Conservation (phyloP, 768 basidiomycete genomes). For the Candolleomyces eurysporus region DNA sequence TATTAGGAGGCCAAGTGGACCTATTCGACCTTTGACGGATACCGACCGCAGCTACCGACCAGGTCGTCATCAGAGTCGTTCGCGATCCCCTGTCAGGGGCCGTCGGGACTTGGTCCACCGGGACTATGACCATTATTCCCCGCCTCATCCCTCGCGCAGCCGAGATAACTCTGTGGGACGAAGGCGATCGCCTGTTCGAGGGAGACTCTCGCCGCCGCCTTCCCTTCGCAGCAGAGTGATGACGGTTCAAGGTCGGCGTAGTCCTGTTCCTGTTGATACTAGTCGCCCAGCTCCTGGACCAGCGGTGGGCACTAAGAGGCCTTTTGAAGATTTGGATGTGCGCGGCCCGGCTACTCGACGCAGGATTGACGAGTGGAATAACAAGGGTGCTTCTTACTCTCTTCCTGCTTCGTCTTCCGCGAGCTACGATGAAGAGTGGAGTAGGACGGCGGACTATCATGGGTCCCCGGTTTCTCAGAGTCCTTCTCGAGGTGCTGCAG, state of each 20-base stretch:
- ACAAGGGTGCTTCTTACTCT: not conserved
- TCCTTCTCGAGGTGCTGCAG: too few relatives aligned
- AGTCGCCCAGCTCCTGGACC: not conserved
- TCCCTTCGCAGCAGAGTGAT: not conserved
- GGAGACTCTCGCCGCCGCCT: not conserved
- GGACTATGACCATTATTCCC: not conserved
- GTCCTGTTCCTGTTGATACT: not conserved
- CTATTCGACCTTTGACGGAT: not conserved
- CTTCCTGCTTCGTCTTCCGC: not conserved
- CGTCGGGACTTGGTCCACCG: not conserved
- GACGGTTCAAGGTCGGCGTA: not conserved
- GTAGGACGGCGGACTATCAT: not conserved
- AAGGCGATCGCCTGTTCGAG: not conserved
- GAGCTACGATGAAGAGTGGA: not conserved
- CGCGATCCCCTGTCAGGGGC: not conserved
- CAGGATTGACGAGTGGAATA: not conserved
- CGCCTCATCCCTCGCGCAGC: not conserved
- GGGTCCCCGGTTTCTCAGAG: not conserved
- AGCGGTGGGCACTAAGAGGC: not conserved
- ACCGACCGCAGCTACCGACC: not conserved
- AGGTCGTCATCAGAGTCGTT: not conserved
- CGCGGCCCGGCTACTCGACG: not conserved
- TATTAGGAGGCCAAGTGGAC: too few relatives aligned
- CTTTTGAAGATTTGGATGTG: not conserved
- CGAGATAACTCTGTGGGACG: not conserved